Base-by-base conservation (phyloP, 768 basidiomycete species). In the Hypholoma fasciculare region DNA sequence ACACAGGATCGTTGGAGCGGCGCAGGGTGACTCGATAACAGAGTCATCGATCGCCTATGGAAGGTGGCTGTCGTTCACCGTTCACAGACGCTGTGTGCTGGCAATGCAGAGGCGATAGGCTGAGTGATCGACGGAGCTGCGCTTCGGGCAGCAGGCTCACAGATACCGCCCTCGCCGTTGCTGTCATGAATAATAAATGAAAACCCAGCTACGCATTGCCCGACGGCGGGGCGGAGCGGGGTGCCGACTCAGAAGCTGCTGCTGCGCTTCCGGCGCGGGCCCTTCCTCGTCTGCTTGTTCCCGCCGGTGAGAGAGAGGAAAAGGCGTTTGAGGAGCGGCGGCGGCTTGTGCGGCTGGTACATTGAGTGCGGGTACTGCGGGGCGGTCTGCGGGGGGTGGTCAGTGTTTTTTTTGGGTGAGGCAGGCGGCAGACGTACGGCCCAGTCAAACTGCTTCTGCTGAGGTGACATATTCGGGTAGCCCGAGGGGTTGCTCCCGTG, bases 291-390 rank as follows among this genome's bases (percentile, higher is more conserved):
- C 38, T 68, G 60, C 36, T 58, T 64, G 38, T 59, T 63, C n/a
- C 61, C 56, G 23, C 67, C 66, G 56, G 61, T 68, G 34, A 68
- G 57, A 30, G 62, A 59, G 59, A 62, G 61, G 58, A 70, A 70
- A 37, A 70, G 30, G 16, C 69, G 65, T 52, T 67, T 68, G 49
- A 70, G 61, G 9, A 70, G 57, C 1, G 69, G 69, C 4, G 62
- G 63, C 13, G 57, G 67, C 42, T 70, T 17, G 55, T 48, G 52
- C 8, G 48, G 48, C 48, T 67, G 62, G 38, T 68, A 67, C 48
- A 60, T 52, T 6, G 69, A 66, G 58, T 68, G 58, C 23, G 67
- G 69, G n/a, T 62, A 60, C 51, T 68, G 69, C 20, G 67, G 67
- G 19, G 66, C 65, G 49, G 58, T 64, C 66, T 68, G 57, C 20